Conservation (phyloP, 2,329 filamentous ascomycete genomes). For the Gnomoniopsis sp. region DNA sequence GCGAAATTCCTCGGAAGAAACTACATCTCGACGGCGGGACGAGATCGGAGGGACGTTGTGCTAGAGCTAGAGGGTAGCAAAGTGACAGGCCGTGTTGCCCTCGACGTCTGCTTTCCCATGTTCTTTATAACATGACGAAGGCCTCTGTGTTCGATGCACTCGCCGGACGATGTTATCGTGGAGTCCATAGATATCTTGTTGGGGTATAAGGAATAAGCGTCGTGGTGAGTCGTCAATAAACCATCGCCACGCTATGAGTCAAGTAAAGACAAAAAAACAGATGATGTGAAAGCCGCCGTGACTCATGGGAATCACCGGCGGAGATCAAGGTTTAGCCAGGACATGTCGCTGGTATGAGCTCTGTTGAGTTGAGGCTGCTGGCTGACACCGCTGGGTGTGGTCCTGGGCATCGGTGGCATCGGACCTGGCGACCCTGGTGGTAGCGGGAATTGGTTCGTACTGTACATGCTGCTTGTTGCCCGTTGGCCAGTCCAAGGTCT, state of each 20-base stretch:
- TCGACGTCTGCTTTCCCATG: neutral
- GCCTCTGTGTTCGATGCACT: slow-evolving; percentile 5
- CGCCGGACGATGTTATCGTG: neutral
- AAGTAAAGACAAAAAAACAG: neutral
- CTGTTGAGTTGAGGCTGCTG: slow-evolving; percentile 48
- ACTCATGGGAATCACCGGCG: slow-evolving; percentile 6
- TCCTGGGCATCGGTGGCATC: slow-evolving; percentile 27
- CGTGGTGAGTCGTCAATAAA: slow-evolving; percentile 11
- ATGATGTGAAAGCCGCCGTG: neutral
- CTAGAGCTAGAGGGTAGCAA: neutral
- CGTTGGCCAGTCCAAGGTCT: slow-evolving; percentile 49
- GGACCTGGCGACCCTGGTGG: slow-evolving; percentile 29
- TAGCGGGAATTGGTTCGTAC: slow-evolving; percentile 38
- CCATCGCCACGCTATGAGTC: neutral
- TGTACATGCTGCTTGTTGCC: slow-evolving; percentile 51
- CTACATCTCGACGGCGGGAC: neutral
- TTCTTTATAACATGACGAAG: slow-evolving; percentile 4
- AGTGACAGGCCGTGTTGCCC: neutral
- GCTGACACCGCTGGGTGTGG: slow-evolving; percentile 35
- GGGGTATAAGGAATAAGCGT: slow-evolving; percentile 9
- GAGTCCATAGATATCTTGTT: neutral
- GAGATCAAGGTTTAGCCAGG: slow-evolving; percentile 72
- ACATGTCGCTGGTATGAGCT: slow-evolving; percentile 64
- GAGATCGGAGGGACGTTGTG: neutral
- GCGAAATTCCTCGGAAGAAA: neutral